Evolutionary conservation across 2,329 filamentous ascomycete species (phyloP), one percentile per base, ranked within the genome.

Genomic region (Chaetomium sp.): DNA sequence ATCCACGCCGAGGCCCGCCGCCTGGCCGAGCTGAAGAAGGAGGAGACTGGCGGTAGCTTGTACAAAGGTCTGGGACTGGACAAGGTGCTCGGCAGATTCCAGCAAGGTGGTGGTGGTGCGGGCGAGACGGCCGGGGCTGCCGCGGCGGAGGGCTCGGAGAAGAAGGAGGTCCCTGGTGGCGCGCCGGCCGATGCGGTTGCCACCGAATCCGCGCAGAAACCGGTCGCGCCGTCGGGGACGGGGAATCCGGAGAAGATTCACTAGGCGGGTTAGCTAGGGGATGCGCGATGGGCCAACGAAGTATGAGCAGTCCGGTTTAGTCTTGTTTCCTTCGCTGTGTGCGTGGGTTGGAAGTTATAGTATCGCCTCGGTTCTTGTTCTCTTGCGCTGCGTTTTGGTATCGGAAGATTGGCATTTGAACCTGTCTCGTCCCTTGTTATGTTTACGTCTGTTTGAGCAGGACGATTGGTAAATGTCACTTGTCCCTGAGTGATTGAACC

Each of bases 1-100:
- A 95, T 99, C 55, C 95, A 99, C 80, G 85, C 84, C 68, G 95
- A 99, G 83, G 95, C 95, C 35, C 85, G 90, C 68, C 88, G 95
- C 71, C 83, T 99, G 62, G 94, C 94, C 57, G 88, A 96, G 70
- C 78, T 99, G 70, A 97, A 97, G 89, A 88, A 87, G 76, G 79
- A 87, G 67, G 82, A 86, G 75, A 77, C 81, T 54, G 85, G 85
- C 23, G 83, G 83, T 58, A 85, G 81, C 68, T 84, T 87, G 54
- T 83, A 85, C 77, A 85, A 85, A 79, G 82, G 84, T 2, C 76
- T 83, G 8, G 85, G 85, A 2, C 78, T 87, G 3, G 83, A 87
- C 71, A 81, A 79, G 70, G 78, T 87, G 57, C 84, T 87, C 70
- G 85, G 85, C 1, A 27, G 57, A 27, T 64, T 67, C n/a, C 38